A percentile compares a stretch with the other conserved stretches of the same genome.
Conservation (phyloP, 129 eudicot species). For the Arctium lappa region DNA sequence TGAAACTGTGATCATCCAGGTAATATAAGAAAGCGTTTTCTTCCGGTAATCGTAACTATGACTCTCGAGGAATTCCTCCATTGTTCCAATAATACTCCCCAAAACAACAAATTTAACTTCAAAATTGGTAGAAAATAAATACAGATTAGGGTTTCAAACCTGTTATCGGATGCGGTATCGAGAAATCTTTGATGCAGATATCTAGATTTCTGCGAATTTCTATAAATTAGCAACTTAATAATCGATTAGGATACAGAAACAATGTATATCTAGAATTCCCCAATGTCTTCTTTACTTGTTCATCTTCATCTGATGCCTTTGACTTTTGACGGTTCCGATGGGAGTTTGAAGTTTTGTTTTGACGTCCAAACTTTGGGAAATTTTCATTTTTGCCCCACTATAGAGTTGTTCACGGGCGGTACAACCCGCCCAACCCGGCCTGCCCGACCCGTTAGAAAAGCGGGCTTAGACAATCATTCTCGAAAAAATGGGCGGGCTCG, state of each 20-base stretch:
- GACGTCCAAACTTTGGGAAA: neutral
- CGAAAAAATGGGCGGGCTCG: too few species aligned
- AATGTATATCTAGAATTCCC: neutral
- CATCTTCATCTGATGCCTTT: slow-evolving; percentile 1
- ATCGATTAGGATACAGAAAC: neutral
- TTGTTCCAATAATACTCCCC: neutral
- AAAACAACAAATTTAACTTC: neutral
- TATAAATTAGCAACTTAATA: neutral
- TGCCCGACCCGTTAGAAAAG: too few species aligned
- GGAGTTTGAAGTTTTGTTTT: neutral
- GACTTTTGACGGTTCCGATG: neutral
- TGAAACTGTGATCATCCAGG: neutral
- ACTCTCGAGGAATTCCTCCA: neutral
- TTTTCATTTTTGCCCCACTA: neutral
- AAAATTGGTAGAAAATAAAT: neutral
- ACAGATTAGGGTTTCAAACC: slow-evolving; percentile 26
- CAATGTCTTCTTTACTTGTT: neutral
- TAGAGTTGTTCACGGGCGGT: too few species aligned
- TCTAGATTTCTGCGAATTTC: neutral
- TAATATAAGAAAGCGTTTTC: neutral
- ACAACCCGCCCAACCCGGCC: too few species aligned
- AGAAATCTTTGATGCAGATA: slow-evolving; percentile 5
- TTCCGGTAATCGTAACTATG: neutral
- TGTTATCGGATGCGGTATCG: neutral
- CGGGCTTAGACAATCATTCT: too few species aligned